Percentiles rank a stretch among this genome's conserved stretches.
phyloP scores from a whole-genome alignment of 805 yeast genomes.

The Candida ponderosae region DNA sequence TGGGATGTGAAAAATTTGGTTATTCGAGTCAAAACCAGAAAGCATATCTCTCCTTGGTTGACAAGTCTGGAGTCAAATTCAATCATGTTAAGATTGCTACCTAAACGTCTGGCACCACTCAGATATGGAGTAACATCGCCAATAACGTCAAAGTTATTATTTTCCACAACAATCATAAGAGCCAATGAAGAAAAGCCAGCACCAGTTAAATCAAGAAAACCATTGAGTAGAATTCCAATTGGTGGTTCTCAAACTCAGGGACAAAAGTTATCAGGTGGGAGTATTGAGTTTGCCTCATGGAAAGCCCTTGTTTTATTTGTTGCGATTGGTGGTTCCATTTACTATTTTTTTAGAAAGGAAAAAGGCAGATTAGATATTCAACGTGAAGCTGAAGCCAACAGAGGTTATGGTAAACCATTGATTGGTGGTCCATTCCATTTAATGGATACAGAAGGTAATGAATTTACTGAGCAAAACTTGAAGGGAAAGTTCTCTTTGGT shows the following conservation, averaged over 20 bases:
- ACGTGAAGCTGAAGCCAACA: conserved; percentile 74
- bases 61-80: background rate
- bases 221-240: conserved; percentile 73
- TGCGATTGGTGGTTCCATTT: conserved; percentile 62
- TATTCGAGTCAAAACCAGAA: no score
- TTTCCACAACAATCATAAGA: conserved; percentile 12
- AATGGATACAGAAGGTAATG: conserved; percentile 59
- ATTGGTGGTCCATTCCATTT: conserved; percentile 87
- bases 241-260: conserved; percentile 41
- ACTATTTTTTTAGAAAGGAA: conserved; percentile 66
- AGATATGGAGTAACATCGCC: background rate
- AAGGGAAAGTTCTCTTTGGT: conserved; percentile 72
- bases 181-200: conserved; percentile 11
- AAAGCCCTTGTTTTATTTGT: conserved; percentile 66
- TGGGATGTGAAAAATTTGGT: no score
- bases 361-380: conserved; percentile 68
- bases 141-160: background rate
- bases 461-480: conserved; percentile 72
- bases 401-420: conserved; percentile 86
- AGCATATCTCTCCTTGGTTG: no score
- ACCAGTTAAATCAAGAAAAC: conserved; percentile 33
- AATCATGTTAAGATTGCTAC: conserved; percentile 6
- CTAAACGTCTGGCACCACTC: conserved; percentile 1
- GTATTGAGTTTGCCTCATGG: conserved; percentile 78
- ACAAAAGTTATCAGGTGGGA: conserved; percentile 26